Base-by-base conservation (phyloP, 2,329 filamentous ascomycete species). In the Fusarium coffeatum region DNA sequence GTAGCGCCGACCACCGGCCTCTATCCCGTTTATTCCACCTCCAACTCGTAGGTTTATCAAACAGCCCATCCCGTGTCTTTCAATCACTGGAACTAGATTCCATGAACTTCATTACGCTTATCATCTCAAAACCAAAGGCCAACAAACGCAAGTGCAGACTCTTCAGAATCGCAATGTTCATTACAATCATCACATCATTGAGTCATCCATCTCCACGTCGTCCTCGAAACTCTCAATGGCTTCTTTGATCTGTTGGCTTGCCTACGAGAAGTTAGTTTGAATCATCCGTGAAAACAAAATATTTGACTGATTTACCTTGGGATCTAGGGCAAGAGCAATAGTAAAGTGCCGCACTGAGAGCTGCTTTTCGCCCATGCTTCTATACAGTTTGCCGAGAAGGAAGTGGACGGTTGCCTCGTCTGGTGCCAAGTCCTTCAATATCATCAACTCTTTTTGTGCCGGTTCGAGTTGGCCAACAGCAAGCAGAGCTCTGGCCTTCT, bases 321-420 rank as follows among this genome's bases (percentile, higher is more conserved):
- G 96, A 84, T 99, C 96, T 76, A 99, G 83, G 80, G 97, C 97
- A 76, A 98, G 84, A 20, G 96, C 96, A 79, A 94, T 95, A 9
- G 96, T 99, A 78, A 97, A 97, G 79, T 98, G 93, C 64, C 92
- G 90, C 64, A 99, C 92, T n/a, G 96, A 94, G 74, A 90, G 87
- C 66, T 90, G 89, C 78, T 90, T 92, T 75, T 93, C 88, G 73
- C 89, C 89, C 75, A 93, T 84, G 58, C 84, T 86, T 80, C 92
- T 92, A 81, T 94, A 93, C 68, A 94, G 86, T 77, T 93, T 93
- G 22, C 94, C 97, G 41, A 99, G 89, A 68, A 97, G 84, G 83
- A 98, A 99, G 82, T 98, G 96, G 40, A 99, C 94, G 75, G 94
- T 97, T 7, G 95, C 93, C 79, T 98, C 95, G 76, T 99, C 94